These are phyloP conservation scores for Marchantia polymorpha DNA, from an alignment of 225 moss, liverwort and hornwort species.

Conservation along the genomic window DNA sequence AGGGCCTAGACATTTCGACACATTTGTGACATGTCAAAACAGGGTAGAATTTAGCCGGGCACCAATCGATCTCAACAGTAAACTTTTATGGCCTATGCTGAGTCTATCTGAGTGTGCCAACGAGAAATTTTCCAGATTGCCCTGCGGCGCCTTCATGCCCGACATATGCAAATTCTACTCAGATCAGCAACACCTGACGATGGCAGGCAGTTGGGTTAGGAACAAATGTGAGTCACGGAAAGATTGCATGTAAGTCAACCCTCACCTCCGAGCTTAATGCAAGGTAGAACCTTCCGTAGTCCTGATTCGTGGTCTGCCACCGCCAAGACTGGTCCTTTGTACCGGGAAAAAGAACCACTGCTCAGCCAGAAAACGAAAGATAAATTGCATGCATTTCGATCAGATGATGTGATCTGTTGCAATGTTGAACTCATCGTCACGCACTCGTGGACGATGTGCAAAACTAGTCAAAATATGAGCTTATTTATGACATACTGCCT, in stretches of 20 bases:
- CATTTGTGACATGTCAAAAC: neutral
- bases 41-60: neutral
- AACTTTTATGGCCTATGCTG: neutral
- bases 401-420: neutral
- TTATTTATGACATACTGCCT: neutral
- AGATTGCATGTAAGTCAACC: neutral
- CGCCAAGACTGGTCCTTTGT: slow-evolving; percentile 56
- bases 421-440: neutral
- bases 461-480: neutral
- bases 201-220: neutral
- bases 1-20: slow-evolving; percentile 32
- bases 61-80: neutral
- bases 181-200: neutral
- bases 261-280: slow-evolving; percentile 43
- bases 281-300: slow-evolving; percentile 65
- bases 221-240: neutral
- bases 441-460: neutral
- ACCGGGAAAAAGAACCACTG: slow-evolving; percentile 56
- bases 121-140: too few relatives aligned
- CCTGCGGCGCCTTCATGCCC: neutral
- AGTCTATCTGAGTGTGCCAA: neutral
- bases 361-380: slow-evolving; percentile 13
- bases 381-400: neutral
- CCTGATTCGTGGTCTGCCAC: slow-evolving; percentile 66
- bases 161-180: neutral